Evolutionary conservation across 371 early-diverging fungal genomes (phyloP), one percentile per base, ranked within the genome.

Genomic region (Rhizomucor pusillus): DNA sequence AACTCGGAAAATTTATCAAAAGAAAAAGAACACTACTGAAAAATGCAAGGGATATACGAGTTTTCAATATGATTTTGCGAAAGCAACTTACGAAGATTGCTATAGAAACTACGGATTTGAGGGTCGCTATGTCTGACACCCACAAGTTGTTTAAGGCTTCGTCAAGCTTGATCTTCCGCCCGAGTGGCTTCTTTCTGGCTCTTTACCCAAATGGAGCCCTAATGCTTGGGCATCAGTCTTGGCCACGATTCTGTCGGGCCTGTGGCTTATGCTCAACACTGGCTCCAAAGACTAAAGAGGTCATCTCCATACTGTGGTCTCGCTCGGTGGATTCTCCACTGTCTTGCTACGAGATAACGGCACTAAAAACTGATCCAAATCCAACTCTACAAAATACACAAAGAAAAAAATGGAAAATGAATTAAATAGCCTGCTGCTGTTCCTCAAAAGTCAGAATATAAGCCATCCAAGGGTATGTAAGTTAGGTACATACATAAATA

Each of bases 231-330:
- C 58, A 52, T 57, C 43, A 53, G 64, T 63, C 59, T 53, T 53
- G 61, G 63, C 45, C 54, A 57, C 58, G 70, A 50, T 59, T 66
- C 66, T 69, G 66, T 69, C 70, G 70, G 66, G 51, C 60, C 48
- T 56, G 63, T 69, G 56, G 56, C 61, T 59, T 47, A 47, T 61
- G 53, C 57, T 59, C 66, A 69, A 69, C 70, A 63, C 63, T 48
- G 43, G 57, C 70, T 66, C 63, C 70, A 60, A 56, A 69, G 66
- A 69, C 47, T 25, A 53, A 45, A 19, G 14, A 46, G 52, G 47
- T 60, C 51, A 60, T 60, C 61, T 67, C 63, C 65, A 67, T 65
- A 57, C 65, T 58, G 61, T 52, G 43, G 65, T 50, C 61, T 58
- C 43, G 36, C 35, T 41, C 29, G 35, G 45, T 50, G 43, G 44